Evolutionary conservation across 106 monocot species (phyloP), one percentile per base, ranked within the genome.

Genomic region (Gastrodia elata): DNA sequence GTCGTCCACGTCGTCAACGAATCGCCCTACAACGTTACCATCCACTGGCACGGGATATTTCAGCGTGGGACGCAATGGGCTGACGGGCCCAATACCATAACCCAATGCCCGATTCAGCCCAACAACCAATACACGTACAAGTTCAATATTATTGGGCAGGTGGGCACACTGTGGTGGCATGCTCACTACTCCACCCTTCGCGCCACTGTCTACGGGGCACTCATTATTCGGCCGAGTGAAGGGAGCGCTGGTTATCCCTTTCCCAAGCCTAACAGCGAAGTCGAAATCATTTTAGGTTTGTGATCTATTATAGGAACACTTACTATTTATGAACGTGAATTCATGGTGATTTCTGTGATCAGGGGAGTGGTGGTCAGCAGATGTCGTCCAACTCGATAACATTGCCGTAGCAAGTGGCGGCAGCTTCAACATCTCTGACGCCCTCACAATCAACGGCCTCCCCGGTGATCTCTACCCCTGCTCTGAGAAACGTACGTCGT

Each of bases 131-230:
- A 89, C 76, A 91, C 94, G 0, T 91, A 94, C 83, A 84, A 27
- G 71, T 94, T 89, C 83, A 83, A 75, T 55, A 71, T 94, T 57
- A 68, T 65, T 0, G 83, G 77, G 2, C 94, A 94, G 68, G 89
- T 84, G 39, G 94, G 94, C 34, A 94, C 94, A 11, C 80, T 94
- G 1, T 94, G 94, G 94, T 94, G 91, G 88, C 94, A 94, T 52
- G 88, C 94, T 15, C 94, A 94, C 38, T 41, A 80, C 36, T 89
- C 88, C 3, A 72, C 59, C 28, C 81, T 91, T 44, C 82, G 91
- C 0, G 87, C 86, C 8, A 94, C 94, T 0, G 88, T 91, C 28
- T 76, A 94, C 35, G 94, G 94, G 22, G 84, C 89, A 1, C 86
- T 91, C 25, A 72, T 94, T 56, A 82, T 94, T 68, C 80, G 67